These are phyloP conservation scores for Polyporus arcularius DNA, from an alignment of 768 basidiomycete genomes.

Conservation along the genomic window DNA sequence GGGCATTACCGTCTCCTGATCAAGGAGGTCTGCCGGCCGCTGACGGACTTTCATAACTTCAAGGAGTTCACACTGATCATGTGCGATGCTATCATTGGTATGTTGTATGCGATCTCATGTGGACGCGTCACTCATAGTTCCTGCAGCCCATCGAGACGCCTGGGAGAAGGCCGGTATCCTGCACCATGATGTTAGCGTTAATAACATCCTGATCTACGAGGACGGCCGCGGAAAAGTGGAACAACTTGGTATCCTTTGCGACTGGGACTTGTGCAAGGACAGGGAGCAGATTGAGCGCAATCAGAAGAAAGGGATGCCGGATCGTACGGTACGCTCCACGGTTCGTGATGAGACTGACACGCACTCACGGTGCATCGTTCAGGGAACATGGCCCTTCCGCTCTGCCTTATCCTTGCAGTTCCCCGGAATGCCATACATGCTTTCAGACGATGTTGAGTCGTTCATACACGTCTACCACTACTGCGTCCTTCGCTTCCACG, in stretches of 20 bases:
- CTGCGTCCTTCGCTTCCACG: background rate
- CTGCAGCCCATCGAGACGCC: background rate
- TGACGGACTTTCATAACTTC: background rate
- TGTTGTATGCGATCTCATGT: background rate
- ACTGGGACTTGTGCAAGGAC: no score
- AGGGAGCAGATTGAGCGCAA: no score
- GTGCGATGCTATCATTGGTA: no score
- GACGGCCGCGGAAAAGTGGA: background rate
- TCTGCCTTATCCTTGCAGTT: background rate
- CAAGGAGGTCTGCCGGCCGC: background rate
- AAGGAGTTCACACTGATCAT: background rate
- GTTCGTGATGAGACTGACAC: background rate
- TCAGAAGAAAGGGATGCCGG: no score
- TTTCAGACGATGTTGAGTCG: constrained; percentile 5
- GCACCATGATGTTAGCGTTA: constrained; percentile 4
- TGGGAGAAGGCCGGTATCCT: background rate
- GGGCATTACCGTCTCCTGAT: background rate
- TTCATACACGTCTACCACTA: background rate
- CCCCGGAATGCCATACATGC: background rate
- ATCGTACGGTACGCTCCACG: background rate
- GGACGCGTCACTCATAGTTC: background rate
- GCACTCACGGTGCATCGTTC: background rate
- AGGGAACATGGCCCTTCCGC: constrained; percentile 1
- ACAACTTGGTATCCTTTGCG: no score
- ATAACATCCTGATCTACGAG: constrained; percentile 10